Evolutionary conservation across 139 green algal species (phyloP).

Genomic region (Pseudopediastrum boryanum): DNA sequence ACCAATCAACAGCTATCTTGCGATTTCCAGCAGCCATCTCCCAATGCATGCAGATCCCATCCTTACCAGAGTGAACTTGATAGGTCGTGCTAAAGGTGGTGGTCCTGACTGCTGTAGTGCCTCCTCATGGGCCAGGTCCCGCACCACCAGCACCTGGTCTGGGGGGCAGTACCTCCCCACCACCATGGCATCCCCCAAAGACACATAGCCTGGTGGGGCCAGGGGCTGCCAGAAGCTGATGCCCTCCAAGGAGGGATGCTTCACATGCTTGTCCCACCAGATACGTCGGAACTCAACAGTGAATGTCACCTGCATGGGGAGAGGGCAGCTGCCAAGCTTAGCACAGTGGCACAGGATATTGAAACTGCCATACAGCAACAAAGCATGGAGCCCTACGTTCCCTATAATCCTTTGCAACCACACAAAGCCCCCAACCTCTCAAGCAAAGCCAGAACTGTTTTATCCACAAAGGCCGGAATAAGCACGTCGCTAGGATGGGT

Average conservation of each 20-base stretch:
- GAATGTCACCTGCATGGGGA: constrained; percentile 25
- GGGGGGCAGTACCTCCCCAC: constrained; percentile 67
- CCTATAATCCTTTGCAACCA: too few species aligned
- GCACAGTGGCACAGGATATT: too few species aligned
- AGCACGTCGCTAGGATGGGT: too few species aligned
- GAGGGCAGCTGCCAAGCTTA: neutral
- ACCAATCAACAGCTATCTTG: too few species aligned
- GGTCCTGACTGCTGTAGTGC: constrained; percentile 28
- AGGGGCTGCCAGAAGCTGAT: constrained; percentile 62
- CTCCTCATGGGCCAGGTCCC: constrained; percentile 49
- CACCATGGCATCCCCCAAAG: constrained; percentile 69
- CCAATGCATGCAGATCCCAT: too few species aligned
- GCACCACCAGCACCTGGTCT: constrained; percentile 55
- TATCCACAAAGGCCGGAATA: too few species aligned
- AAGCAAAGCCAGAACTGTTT: too few species aligned
- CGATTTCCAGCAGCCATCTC: too few species aligned
- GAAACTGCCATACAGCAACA: too few species aligned
- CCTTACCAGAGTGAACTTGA: constrained; percentile 41
- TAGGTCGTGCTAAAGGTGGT: constrained; percentile 48
- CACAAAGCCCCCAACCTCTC: too few species aligned
- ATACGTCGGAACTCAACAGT: constrained; percentile 72
- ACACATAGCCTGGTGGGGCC: constrained; percentile 74
- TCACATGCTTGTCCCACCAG: constrained; percentile 76
- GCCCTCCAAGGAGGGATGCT: constrained; percentile 32
- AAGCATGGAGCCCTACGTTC: too few species aligned